Evolutionary conservation across 2,329 filamentous ascomycete genomes (phyloP), one percentile per base, ranked within the genome.

Genomic region (Aspergillus clavatus): DNA sequence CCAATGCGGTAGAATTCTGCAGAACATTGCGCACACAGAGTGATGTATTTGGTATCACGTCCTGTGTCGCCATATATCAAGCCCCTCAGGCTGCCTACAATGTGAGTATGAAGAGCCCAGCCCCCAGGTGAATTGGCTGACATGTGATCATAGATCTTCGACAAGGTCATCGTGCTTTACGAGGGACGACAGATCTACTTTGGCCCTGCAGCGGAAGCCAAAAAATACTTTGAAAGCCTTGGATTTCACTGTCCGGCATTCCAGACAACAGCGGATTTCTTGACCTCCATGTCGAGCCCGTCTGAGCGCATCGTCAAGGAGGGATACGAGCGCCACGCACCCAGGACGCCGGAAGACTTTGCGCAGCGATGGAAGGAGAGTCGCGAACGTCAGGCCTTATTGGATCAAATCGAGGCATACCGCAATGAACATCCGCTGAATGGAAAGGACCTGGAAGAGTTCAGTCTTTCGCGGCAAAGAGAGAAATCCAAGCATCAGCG

Each of bases 141-240:
- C 5, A 7, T 0, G 10, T n/a, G n/a, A n/a, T n/a, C n/a, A n/a
- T 14, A 48, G 40, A 63, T 78, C 8, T 87, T 88, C 51, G 83
- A 88, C 62, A 87, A 86, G 58, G 78, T 78, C 0, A 72, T 78
- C 0, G 79, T 89, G 0, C 70, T 88, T 0, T 86, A 87, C 57
- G 82, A 87, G 53, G 85, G 85, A 1, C 75, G 81, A 0, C 78
- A 87, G 57, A 87, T 89, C 53, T 89, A 80, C 68, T 89, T 83
- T 53, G 86, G 86, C 0, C 75, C 75, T 0, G 76, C 80, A 0
- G 58, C 56, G 2, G 63, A 72, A 2, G 85, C 84, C 0, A 81
- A 76, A 52, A 58, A 56, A 0, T 88, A 79, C 65, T 87, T 89
- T 48, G 79, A 83, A 56, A 68, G 73, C 3, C 75, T 84, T 59